Conservation (phyloP, 208 protist genomes). For the Trypanosomatidae sp. region DNA sequence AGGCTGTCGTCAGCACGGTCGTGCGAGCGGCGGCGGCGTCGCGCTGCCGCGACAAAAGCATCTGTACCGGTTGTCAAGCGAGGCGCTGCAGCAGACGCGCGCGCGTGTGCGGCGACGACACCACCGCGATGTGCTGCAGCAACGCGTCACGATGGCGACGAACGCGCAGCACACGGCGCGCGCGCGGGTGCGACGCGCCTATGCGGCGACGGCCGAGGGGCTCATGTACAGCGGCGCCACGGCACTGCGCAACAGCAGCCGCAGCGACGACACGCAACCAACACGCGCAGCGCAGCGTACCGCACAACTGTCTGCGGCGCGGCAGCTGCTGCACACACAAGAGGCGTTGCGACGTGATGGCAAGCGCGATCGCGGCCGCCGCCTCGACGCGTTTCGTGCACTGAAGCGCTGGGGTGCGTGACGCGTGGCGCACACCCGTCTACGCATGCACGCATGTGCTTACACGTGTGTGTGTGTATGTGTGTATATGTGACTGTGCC, state of each 20-base stretch:
- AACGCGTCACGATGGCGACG: conserved; percentile 28
- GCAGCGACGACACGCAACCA: background rate
- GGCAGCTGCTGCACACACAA: conserved; percentile 37
- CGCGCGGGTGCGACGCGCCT: conserved; percentile 8
- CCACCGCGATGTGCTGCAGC: conserved; percentile 15
- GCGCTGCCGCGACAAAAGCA: conserved; percentile 24
- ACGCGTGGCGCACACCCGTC: too few species aligned
- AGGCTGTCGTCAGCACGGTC: too few species aligned
- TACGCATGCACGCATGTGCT: too few species aligned
- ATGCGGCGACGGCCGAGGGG: conserved; percentile 14
- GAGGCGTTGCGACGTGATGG: conserved; percentile 30
- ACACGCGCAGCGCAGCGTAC: conserved; percentile 11
- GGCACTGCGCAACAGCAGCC: too few species aligned
- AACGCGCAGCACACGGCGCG: conserved; percentile 12
- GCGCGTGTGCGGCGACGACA: conserved; percentile 27
- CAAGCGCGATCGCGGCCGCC: conserved; percentile 16
- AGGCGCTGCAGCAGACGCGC: conserved; percentile 23
- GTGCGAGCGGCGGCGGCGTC: conserved; percentile 2
- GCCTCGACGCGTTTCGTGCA: conserved; percentile 24
- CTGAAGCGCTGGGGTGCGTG: conserved; percentile 26
- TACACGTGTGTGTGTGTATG: too few species aligned
- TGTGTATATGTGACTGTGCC: too few species aligned
- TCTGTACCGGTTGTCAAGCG: conserved; percentile 21
- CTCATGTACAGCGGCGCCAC: conserved; percentile 24
- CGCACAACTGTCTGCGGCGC: conserved; percentile 27